Conservation (phyloP, 495 filamentous ascomycete genomes). For the Penicillium crystallinum region DNA sequence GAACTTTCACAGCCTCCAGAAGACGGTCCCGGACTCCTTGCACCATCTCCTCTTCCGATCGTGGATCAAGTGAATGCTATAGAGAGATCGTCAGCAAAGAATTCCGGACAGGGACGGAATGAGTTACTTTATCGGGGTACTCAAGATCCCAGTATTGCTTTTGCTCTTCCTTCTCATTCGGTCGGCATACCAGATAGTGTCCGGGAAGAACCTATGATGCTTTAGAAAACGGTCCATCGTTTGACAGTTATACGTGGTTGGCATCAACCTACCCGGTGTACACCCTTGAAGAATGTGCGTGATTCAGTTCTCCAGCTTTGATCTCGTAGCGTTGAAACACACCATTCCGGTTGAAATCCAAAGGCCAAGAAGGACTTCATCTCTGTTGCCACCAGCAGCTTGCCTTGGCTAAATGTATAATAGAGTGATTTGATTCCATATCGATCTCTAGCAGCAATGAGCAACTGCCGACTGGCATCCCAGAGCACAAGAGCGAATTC, state of each 20-base stretch:
- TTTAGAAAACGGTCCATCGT: too few relatives aligned
- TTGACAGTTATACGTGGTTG: too few relatives aligned
- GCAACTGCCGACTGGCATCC: too few relatives aligned
- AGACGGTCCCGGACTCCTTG: constrained; percentile 38
- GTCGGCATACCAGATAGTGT: constrained; percentile 14
- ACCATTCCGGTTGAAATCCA: constrained; percentile 45
- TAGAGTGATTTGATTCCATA: constrained; percentile 3
- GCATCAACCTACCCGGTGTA: too few relatives aligned
- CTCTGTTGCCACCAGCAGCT: constrained; percentile 38
- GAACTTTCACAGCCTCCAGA: constrained; percentile 42
- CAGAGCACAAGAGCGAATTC: too few relatives aligned
- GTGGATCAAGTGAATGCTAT: constrained; percentile 10
- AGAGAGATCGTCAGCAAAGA: too few relatives aligned
- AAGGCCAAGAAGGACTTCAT: constrained; percentile 44
- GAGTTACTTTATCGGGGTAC: constrained; percentile 42
- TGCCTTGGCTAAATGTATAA: constrained; percentile 35
- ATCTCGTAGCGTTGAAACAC: too few relatives aligned
- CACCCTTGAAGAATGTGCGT: too few relatives aligned
- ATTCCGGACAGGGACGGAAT: background rate
- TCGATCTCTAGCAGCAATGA: too few relatives aligned
- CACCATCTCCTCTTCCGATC: constrained; percentile 41
- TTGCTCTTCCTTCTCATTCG: constrained; percentile 22
- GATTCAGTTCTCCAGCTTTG: too few relatives aligned
- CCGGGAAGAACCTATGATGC: too few relatives aligned
- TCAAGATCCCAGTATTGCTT: constrained; percentile 45